Base-by-base conservation (phyloP, 495 filamentous ascomycete species). In the Amorphotheca resinae region DNA sequence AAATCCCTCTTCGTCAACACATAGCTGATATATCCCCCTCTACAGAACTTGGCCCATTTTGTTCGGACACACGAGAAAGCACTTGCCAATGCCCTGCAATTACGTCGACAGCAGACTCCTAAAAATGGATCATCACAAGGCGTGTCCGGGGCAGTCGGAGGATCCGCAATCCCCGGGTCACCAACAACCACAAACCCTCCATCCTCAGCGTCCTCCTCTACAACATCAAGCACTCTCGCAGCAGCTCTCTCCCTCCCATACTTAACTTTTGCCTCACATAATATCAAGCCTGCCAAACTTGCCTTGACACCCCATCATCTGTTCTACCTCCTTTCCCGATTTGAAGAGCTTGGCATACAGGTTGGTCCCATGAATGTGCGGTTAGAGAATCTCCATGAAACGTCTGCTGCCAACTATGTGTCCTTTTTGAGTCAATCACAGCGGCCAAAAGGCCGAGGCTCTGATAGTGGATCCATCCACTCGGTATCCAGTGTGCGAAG, bases 1-100 rank as follows among this genome's bases (percentile, higher is more conserved):
- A 7, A 16, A 16, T 23, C 15, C 39, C 15, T 9, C 31, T 51
- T 55, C 57, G 46, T n/a, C n/a, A n/a, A n/a, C n/a, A n/a, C n/a
- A n/a, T n/a, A n/a, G n/a, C n/a, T n/a, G n/a, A n/a, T 32, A 37
- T 31, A 49, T 22, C 22, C 28, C n/a, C 39, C 16, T 9, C 17
- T 33, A 44, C 49, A 95, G 88, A 91, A 91, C 66, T 74, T 98
- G 49, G 87, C 89, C 50, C 81, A 79, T 60, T 96, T 93, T 65
- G 87, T 98, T 59, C 84, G 89, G 43, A 94, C 87, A 25, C 86
- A 98, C 64, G 91, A 98, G 61, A 94, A 93, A 65, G 91, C 87
- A 20, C 76, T 98, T 46, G 91, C 91, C 50, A 96, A 96, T 64
- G 89, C 91, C 48, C 69, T 95, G 25, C 91, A 95, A 59, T 69